phyloP scores from a whole-genome alignment of 2,329 filamentous ascomycete species.

The Cercospora sp. region DNA sequence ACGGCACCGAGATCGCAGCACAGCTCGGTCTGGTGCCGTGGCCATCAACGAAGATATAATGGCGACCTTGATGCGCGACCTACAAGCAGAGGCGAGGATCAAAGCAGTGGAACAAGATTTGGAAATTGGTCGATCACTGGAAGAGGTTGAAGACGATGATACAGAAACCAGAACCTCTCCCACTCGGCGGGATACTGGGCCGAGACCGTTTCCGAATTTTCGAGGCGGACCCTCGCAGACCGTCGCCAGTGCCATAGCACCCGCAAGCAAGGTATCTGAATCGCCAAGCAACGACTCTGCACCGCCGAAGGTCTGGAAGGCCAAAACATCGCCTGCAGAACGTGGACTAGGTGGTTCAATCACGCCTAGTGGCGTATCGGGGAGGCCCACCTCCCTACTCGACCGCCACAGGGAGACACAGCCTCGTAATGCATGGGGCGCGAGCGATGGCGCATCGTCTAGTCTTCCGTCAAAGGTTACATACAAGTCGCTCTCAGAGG shows the following conservation, averaged over 20 bases:
- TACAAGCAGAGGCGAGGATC: background rate
- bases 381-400: background rate
- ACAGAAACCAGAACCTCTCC: background rate
- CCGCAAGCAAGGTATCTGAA: background rate
- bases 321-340: constrained; percentile 20
- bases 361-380: background rate
- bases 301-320: constrained; percentile 14
- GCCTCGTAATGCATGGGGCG: constrained; percentile 5
- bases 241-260: background rate
- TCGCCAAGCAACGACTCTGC: background rate
- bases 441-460: background rate
- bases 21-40: background rate
- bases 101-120: background rate
- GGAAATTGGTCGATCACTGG: background rate
- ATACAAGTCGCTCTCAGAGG: constrained; percentile 13
- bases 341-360: constrained; percentile 15
- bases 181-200: background rate
- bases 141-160: background rate
- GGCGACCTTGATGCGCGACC: background rate
- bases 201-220: constrained; percentile 15
- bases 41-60: background rate
- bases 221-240: background rate
- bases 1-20: background rate
- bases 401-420: constrained; percentile 7
- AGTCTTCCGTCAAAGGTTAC: constrained; percentile 7